Conservation (phyloP, 2,329 filamentous ascomycete species). For the Phialophora chinensis region DNA sequence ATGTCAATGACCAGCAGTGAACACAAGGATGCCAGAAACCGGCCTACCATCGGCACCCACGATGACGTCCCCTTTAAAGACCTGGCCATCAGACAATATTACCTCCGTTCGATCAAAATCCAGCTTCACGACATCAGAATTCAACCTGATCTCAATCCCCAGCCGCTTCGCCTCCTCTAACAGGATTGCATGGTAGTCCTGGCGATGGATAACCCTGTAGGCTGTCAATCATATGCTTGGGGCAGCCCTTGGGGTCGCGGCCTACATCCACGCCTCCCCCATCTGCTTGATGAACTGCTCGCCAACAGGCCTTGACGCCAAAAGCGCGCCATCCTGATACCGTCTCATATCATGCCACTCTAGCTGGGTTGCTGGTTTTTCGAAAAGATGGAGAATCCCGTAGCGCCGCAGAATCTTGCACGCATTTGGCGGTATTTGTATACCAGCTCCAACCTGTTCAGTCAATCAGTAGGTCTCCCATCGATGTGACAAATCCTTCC, state of each 20-base stretch:
- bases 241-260: not conserved
- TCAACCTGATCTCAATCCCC: conserved; percentile 45
- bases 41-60: conserved; percentile 55
- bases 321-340: conserved; percentile 43
- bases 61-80: conserved; percentile 47
- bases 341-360: conserved; percentile 41
- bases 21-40: not conserved
- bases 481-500: conserved; percentile 9
- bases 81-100: conserved; percentile 11
- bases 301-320: conserved; percentile 34
- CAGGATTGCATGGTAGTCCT: conserved; percentile 54
- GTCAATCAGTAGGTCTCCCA: not conserved
- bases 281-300: conserved; percentile 18
- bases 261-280: conserved; percentile 13
- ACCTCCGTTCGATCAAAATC: conserved; percentile 43
- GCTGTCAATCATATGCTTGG: not conserved
- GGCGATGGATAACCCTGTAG: conserved; percentile 50
- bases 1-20: not conserved
- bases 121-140: conserved; percentile 38
- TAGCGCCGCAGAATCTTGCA: conserved; percentile 41
- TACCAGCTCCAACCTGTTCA: conserved; percentile 42
- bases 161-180: conserved; percentile 49
- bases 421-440: conserved; percentile 44
- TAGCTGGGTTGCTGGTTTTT: conserved; percentile 40
- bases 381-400: conserved; percentile 40